Evolutionary conservation across 495 filamentous ascomycete genomes (phyloP), one percentile per base, ranked within the genome.

Genomic region (Jackrogersella multiformis): DNA sequence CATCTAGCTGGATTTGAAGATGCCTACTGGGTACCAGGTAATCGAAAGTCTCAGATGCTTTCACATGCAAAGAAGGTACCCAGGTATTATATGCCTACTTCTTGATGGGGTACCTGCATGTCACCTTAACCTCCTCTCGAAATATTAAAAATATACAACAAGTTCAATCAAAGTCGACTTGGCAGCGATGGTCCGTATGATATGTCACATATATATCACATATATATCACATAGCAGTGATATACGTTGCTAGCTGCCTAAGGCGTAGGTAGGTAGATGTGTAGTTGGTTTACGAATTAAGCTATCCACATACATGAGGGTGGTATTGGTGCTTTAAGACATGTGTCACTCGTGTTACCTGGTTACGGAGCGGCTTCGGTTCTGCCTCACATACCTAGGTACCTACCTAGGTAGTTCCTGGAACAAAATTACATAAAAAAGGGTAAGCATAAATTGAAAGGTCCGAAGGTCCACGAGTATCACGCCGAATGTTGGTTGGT

Each of bases 321-420:
- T 68, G 24, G 54, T 35, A 69, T 64, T 63, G 23, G 60, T 59
- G 39, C 48, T 59, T 56, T 38, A 28, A 55, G 55, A 56, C 55
- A 63, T 21, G 13, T 61, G 52, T 60, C 34, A 10, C 15, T 21
- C 30, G 61, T 64, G 44, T 35, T 52, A 69, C 56, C 24, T 28
- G 32, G 10, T n/a, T 49, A 23, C 28, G 39, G 61, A 55, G 56
- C 35, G 55, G n/a, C 30, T 44, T 64, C 55, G 66, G 48, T 30
- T 20, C 42, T 64, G 21, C 21, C n/a, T n/a, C n/a, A n/a, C n/a
- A n/a, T n/a, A n/a, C n/a, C n/a, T n/a, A n/a, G n/a, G n/a, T n/a
- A n/a, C n/a, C n/a, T n/a, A n/a, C n/a, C 13, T 54, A n/a, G 30
- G 8, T 36, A 35, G 35, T 45, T 55, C 32, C 45, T 42, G 23